Base-by-base conservation (phyloP, 768 basidiomycete genomes). In the Saitozyma podzolica region DNA sequence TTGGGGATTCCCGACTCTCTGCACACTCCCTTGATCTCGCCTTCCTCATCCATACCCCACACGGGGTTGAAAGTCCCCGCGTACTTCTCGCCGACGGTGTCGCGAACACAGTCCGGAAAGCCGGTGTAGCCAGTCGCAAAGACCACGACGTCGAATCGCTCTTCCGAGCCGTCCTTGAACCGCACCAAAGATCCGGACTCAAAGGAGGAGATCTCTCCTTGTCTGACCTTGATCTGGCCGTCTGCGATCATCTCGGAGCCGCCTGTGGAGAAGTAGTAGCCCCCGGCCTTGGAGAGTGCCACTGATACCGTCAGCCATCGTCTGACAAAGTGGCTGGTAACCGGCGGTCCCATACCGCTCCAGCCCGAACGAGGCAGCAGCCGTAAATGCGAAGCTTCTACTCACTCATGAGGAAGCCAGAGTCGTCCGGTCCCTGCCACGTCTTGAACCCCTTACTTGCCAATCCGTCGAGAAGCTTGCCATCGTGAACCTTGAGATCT, bases 181-280 rank as follows among this genome's bases (percentile, higher is more conserved):
- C 60, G 64, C 60, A 74, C 56, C 11, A 49, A 40, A 3, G 55
- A 49, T 42, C 62, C 59, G 16, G 43, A 19, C 20, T 66, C 67
- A 72, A 85, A 84, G 29, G 72, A 72, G 58, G 82, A 73, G 58
- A 88, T 84, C 51, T 81, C 78, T 58, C 86, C 85, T 77, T 84
- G 86, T 80, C 88, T 89, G 59, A 89, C 77, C 75, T 87, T 88
- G 81, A 89, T 86, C 72, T 86, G 85, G 7, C 87, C 86, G 68
- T 88, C 85, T 49, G 84, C 83, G 69, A 89, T 85, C 65, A 85
- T 79, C 74, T 87, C 83, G 62, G 84, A 84, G 9, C 84, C 85
- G 40, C 87, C 87, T 16, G 69, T 70, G 14, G 70, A 71, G 56
- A 69, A 76, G 63, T 76, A 76, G 59, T 74, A 73, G 11, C 74